Conservation (phyloP, 1,284 basidiomycete genomes). For the Cutaneotrichosporon cavernicola region DNA sequence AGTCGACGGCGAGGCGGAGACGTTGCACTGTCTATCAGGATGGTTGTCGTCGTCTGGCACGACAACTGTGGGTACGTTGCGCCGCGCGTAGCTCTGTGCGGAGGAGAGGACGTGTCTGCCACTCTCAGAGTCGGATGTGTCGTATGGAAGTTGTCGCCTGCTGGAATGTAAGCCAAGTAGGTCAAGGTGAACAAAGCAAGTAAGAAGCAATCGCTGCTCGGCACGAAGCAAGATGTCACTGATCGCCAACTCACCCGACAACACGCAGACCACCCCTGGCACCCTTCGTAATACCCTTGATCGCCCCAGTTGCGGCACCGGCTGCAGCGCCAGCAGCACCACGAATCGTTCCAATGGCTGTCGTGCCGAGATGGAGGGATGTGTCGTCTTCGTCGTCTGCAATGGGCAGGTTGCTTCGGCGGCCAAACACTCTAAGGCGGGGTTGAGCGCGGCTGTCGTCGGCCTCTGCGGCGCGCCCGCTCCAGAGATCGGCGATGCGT, state of each 20-base stretch:
- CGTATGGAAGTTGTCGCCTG: slow-evolving; percentile 22
- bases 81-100: slow-evolving; percentile 1
- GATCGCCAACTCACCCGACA: slow-evolving; percentile 32
- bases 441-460: slow-evolving; percentile 8
- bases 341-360: slow-evolving; percentile 18
- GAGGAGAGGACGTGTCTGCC: slow-evolving; percentile 8
- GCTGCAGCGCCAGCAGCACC: slow-evolving; percentile 15
- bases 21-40: not conserved
- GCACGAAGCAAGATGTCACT: not conserved
- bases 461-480: slow-evolving; percentile 29
- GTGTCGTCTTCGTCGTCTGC: slow-evolving; percentile 18
- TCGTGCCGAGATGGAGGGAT: slow-evolving; percentile 2
- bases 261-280: slow-evolving; percentile 42
- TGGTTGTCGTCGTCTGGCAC: slow-evolving; percentile 28
- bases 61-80: slow-evolving; percentile 37
- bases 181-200: not conserved
- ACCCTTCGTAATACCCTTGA: slow-evolving; percentile 35
- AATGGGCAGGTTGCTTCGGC: slow-evolving; percentile 5
- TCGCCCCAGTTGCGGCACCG: slow-evolving; percentile 27
- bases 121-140: slow-evolving; percentile 46
- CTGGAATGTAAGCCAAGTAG: slow-evolving; percentile 6
- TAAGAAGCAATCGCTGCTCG: not conserved
- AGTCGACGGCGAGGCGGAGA: slow-evolving; percentile 20
- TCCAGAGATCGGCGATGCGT: slow-evolving; percentile 45
- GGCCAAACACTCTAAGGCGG: slow-evolving; percentile 12